Evolutionary conservation across 257 asterid species (phyloP).

Genomic region (Paraleonurus japonicus): DNA sequence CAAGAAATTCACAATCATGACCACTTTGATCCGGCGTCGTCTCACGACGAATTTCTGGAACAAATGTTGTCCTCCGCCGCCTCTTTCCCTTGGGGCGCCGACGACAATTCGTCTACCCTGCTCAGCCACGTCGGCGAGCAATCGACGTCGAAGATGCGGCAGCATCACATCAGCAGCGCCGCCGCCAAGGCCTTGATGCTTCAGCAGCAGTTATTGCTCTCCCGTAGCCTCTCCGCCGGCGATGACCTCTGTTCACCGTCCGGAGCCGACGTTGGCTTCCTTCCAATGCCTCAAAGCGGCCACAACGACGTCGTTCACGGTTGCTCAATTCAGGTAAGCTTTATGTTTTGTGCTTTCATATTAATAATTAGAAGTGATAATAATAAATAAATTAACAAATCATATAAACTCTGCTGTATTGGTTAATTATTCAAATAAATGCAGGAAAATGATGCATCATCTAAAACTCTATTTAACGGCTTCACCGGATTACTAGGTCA

Average conservation of each 20-base stretch:
- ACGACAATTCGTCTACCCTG: conserved; percentile 24
- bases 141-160: conserved; percentile 51
- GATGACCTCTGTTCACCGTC: conserved; percentile 40
- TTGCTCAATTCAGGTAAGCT: conserved; percentile 38
- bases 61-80: conserved; percentile 63
- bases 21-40: conserved; percentile 53
- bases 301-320: conserved; percentile 38
- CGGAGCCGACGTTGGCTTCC: conserved; percentile 32
- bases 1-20: conserved; percentile 42
- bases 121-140: conserved; percentile 35
- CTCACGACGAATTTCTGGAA: conserved; percentile 76
- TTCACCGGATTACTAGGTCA: conserved; percentile 63
- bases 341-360: neutral
- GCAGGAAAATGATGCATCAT: conserved; percentile 56
- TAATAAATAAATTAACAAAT: too few species aligned
- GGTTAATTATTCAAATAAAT: conserved; percentile 13
- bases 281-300: conserved; percentile 37
- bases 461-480: conserved; percentile 58
- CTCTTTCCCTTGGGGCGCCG: conserved; percentile 33
- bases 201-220: conserved; percentile 58
- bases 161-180: conserved; percentile 53
- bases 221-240: conserved; percentile 42
- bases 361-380: neutral
- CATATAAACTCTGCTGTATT: too few species aligned
- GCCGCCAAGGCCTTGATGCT: conserved; percentile 61